A percentile compares a stretch with the other conserved stretches of the same genome.
phyloP scores from a whole-genome alignment of 345 rosid genomes.

The Anacardium occidentale region DNA sequence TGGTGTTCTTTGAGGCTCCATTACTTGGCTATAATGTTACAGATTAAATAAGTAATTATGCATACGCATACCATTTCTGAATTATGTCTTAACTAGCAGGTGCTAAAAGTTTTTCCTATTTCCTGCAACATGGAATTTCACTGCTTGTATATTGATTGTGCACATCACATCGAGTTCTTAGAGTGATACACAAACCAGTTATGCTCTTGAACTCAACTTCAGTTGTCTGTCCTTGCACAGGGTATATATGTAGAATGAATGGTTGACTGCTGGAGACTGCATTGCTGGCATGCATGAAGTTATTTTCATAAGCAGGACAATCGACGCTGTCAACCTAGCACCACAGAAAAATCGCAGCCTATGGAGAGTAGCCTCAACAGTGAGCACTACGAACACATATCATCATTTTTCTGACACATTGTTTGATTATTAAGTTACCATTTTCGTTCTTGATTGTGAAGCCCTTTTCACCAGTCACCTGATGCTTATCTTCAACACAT shows the following conservation, averaged over 20 bases:
- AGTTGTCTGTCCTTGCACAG: background rate
- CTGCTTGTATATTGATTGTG: background rate
- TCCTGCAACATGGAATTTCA: background rate
- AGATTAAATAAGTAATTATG: background rate
- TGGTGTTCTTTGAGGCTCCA: background rate
- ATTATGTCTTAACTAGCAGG: background rate
- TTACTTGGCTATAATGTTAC: background rate
- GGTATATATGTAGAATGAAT: constrained; percentile 69
- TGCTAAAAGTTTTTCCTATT: background rate
- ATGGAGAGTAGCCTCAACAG: constrained; percentile 96
- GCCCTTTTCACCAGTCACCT: background rate
- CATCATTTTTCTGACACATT: background rate
- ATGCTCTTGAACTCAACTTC: background rate
- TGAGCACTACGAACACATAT: constrained; percentile 37
- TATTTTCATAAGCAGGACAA: constrained; percentile 69
- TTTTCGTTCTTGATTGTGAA: background rate
- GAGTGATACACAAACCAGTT: background rate
- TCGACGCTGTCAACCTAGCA: constrained; percentile 66
- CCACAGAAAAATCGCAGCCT: constrained; percentile 75
- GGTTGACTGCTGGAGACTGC: constrained; percentile 94
- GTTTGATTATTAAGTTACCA: background rate
- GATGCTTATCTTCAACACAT: constrained; percentile 51
- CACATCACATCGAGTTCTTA: background rate
- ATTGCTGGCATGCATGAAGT: constrained; percentile 97
- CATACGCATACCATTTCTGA: too few species aligned